These are phyloP conservation scores for Sanghuangporus sanghuang DNA, from an alignment of 1,284 basidiomycete genomes.

Conservation along the genomic window DNA sequence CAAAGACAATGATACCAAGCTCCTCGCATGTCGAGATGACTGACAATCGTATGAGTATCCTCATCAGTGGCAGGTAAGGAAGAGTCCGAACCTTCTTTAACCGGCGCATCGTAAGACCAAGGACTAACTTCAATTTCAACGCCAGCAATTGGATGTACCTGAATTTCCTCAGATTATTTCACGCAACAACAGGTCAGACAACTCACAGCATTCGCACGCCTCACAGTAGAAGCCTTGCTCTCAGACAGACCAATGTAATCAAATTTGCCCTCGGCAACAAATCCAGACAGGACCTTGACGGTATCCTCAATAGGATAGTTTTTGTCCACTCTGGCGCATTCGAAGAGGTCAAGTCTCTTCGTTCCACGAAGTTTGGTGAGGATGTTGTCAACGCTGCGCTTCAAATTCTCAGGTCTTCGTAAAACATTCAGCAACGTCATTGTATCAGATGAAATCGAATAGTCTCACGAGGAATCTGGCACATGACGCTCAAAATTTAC, in stretches of 20 bases:
- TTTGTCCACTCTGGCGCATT: conserved; percentile 31
- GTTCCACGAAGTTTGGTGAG: conserved; percentile 35
- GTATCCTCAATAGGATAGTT: conserved; percentile 32
- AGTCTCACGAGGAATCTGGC: conserved; percentile 28
- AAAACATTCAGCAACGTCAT: background rate
- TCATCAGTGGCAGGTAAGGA: background rate
- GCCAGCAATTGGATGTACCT: conserved; percentile 42
- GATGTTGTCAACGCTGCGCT: conserved; percentile 34
- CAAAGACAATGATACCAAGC: conserved; percentile 46
- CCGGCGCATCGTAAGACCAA: conserved; percentile 42
- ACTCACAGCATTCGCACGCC: conserved; percentile 35
- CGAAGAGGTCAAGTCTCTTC: conserved; percentile 42
- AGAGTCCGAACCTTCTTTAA: conserved; percentile 28
- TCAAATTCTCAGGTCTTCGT: conserved; percentile 35
- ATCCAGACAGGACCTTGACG: conserved; percentile 24
- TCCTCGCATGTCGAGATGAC: conserved; percentile 37
- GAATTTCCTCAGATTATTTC: background rate
- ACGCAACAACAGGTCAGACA: background rate
- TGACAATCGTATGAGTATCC: conserved; percentile 26
- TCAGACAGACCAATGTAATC: conserved; percentile 46
- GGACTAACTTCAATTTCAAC: conserved; percentile 52
- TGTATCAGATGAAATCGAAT: background rate
- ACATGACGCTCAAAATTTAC: conserved; percentile 15
- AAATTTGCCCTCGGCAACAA: conserved; percentile 38
- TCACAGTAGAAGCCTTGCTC: conserved; percentile 40